Conservation (phyloP, 345 rosid species). For the Gynandropsis gynandra region DNA sequence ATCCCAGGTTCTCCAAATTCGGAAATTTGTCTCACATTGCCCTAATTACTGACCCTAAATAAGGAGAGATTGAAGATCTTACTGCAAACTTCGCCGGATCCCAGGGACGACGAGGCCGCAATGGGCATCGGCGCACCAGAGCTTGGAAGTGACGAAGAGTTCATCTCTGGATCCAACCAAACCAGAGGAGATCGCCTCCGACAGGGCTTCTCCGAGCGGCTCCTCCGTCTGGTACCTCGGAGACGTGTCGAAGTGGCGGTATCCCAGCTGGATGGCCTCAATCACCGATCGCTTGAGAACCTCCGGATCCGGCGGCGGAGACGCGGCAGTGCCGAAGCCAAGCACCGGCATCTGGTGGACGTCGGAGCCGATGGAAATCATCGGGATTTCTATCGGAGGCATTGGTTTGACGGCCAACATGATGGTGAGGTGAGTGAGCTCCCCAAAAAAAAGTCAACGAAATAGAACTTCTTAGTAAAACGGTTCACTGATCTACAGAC, state of each 20-base stretch:
- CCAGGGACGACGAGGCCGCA: slow-evolving; percentile 46
- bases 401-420: no score
- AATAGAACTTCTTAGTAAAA: no score
- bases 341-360: slow-evolving; percentile 31
- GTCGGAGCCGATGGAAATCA: slow-evolving; percentile 17
- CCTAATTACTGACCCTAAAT: no score
- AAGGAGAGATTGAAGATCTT: not conserved
- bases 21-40: no score
- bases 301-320: slow-evolving; percentile 21
- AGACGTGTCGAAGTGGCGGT: slow-evolving; percentile 72
- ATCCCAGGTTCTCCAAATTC: no score
- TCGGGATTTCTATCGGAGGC: slow-evolving; percentile 15
- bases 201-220: slow-evolving; percentile 46
- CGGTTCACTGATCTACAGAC: no score
- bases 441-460: not conserved
- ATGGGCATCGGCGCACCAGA: slow-evolving; percentile 46
- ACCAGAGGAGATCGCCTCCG: slow-evolving; percentile 36
- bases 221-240: slow-evolving; percentile 42
- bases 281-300: slow-evolving; percentile 25
- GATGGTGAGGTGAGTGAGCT: no score
- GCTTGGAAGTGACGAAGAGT: slow-evolving; percentile 58
- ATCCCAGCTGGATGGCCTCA: slow-evolving; percentile 42
- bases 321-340: slow-evolving; percentile 38
- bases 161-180: slow-evolving; percentile 39
- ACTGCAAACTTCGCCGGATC: slow-evolving; percentile 30